Conservation (phyloP, 2,329 filamentous ascomycete genomes). For the Aspergillus alliaceus region DNA sequence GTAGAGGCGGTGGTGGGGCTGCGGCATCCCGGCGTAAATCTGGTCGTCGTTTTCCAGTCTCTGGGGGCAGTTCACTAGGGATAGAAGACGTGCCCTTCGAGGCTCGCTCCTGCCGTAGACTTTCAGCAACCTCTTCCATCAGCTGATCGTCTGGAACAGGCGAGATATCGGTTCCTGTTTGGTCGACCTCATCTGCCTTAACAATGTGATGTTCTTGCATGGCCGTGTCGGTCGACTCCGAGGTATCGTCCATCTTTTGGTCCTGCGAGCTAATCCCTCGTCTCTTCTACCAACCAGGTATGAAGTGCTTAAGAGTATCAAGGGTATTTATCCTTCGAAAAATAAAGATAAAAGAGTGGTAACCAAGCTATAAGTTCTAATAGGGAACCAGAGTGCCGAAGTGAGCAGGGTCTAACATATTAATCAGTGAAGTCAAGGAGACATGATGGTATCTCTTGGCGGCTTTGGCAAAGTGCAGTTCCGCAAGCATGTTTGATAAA, state of each 20-base stretch:
- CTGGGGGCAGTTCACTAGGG: conserved; percentile 11
- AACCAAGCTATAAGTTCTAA: not conserved
- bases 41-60: conserved; percentile 29
- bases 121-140: conserved; percentile 42
- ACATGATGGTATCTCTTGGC: conserved; percentile 8
- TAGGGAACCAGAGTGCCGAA: not conserved
- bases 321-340: not conserved
- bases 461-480: conserved; percentile 5
- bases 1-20: conserved; percentile 44
- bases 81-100: conserved; percentile 16
- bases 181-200: conserved; percentile 52
- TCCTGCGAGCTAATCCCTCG: not conserved
- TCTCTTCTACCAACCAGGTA: not conserved
- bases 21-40: conserved; percentile 38
- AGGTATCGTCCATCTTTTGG: conserved; percentile 27
- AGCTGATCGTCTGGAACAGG: conserved; percentile 46
- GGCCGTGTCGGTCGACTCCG: conserved; percentile 21
- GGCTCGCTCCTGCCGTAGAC: conserved; percentile 36
- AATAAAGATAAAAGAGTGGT: not conserved
- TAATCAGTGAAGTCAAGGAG: conserved; percentile 8
- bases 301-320: not conserved
- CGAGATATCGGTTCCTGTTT: conserved; percentile 48
- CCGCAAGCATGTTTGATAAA: conserved; percentile 11
- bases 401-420: conserved; percentile 4
- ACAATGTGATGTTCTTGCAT: conserved; percentile 43